phyloP scores from a whole-genome alignment of 345 rosid species.

The Linum lewisii region DNA sequence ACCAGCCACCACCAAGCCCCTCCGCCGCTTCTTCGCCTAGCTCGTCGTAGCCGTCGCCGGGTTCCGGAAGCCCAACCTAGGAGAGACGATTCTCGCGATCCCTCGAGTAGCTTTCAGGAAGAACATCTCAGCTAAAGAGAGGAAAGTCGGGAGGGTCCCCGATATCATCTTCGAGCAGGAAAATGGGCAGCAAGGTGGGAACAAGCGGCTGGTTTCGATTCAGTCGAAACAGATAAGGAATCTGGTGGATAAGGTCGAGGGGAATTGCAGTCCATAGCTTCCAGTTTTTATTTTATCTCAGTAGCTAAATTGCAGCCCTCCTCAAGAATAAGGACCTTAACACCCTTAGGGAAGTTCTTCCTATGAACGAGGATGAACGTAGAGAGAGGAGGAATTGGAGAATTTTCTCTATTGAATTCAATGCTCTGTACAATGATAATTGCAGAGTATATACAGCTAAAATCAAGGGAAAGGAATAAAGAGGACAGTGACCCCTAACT shows the following conservation, averaged over 20 bases:
- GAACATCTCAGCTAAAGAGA: conserved; percentile 50
- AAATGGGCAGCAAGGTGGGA: conserved; percentile 88
- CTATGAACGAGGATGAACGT: too few relatives aligned
- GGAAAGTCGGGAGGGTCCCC: conserved; percentile 77
- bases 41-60: conserved; percentile 50
- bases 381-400: too few relatives aligned
- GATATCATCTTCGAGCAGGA: conserved; percentile 79
- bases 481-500: too few relatives aligned
- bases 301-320: too few relatives aligned
- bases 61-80: conserved; percentile 61
- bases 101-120: conserved; percentile 64
- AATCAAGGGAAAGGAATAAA: too few relatives aligned
- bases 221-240: conserved; percentile 76
- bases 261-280: too few relatives aligned
- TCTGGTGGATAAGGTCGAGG: conserved; percentile 61
- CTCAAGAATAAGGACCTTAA: too few relatives aligned
- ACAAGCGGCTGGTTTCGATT: conserved; percentile 77
- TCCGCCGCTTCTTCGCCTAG: conserved; percentile 42
- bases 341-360: too few relatives aligned
- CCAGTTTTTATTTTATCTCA: too few relatives aligned
- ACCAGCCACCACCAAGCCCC: conserved; percentile 23
- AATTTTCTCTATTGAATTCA: too few relatives aligned
- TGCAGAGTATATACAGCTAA: too few relatives aligned
- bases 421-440: too few relatives aligned
- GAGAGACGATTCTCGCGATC: conserved; percentile 61